Base-by-base conservation (phyloP, 768 basidiomycete genomes). In the Boletus coccyginus region DNA sequence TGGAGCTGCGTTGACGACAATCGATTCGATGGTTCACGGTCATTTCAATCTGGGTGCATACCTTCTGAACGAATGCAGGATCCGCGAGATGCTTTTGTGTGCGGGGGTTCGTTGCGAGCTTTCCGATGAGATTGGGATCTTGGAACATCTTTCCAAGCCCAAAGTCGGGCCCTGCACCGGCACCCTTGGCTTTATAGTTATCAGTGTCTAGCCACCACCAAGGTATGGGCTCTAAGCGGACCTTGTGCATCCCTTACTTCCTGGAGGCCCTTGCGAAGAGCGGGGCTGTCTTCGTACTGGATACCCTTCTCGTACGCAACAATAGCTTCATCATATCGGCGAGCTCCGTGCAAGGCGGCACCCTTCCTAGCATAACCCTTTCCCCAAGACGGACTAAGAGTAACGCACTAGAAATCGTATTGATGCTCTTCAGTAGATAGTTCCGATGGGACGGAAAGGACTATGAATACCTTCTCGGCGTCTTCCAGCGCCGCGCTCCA, bases 351-450 rank as follows among this genome's bases (percentile, higher is more conserved):
- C 57, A 97, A 74, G 29, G 95, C 95, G 47, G 95, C 94, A 45
- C 95, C 95, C 69, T 94, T 94, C 54, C 95, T 83, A 16, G 87
- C 88, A 75, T 88, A 93, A 7, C 94, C 94, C 70, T 98, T 98
- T 29, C 87, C 77, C 90, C 95, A 97, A 1, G 81, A 75, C 6
- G 91, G 84, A 62, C 88, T 91, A 55, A 89, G 76, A 65, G 82
- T 81, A 67, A 95, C 80, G 58, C 90, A 92, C 92, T 95, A 36
- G 42, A 47, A 38, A 43, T 21, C 39, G 36, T 24, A 38, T 13
- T 14, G n/a, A 50, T 41, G 2, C 3, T n/a, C 19, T 24, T 60
- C 21, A 59, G 63, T 19, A 17, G 52, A 50, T 50, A 44, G 33
- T 9, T 41, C 46, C 17, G 46, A 47, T 13, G 40, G 39, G 52